phyloP scores from a whole-genome alignment of 208 protist genomes.

The Wallacemonas sp. region DNA sequence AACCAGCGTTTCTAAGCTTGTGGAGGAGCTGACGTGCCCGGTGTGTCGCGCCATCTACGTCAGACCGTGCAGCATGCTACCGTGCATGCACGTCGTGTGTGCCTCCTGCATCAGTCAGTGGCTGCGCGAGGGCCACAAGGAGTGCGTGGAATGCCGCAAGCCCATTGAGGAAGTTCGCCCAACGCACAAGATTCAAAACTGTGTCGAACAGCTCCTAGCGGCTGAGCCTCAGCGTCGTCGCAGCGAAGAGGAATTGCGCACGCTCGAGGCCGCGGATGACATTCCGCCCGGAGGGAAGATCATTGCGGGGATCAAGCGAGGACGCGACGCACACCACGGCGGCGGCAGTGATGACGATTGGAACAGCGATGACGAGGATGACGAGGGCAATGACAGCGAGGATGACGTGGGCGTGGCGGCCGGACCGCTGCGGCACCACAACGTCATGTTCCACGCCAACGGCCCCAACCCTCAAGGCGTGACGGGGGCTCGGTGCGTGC shows the following conservation, averaged over 20 bases:
- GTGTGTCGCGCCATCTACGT: conserved; percentile 69
- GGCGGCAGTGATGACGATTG: not conserved
- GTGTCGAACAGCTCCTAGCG: conserved; percentile 68
- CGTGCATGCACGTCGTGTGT: conserved; percentile 92
- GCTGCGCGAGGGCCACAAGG: conserved; percentile 32
- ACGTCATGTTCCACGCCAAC: conserved; percentile 5
- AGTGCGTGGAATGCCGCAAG: conserved; percentile 73
- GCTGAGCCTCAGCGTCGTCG: conserved; percentile 37
- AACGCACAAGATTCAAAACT: conserved; percentile 77
- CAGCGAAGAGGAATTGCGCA: conserved; percentile 37
- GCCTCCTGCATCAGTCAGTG: conserved; percentile 76
- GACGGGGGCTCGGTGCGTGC: conserved; percentile 32
- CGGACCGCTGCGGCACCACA: conserved; percentile 4
- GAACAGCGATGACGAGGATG: conserved; percentile 15
- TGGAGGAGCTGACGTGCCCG: conserved; percentile 77
- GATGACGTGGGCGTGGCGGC: not conserved
- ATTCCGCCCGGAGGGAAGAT: conserved; percentile 54
- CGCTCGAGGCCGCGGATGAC: conserved; percentile 45
- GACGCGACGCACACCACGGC: conserved; percentile 18
- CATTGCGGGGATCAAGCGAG: conserved; percentile 33
- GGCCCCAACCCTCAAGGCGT: not conserved
- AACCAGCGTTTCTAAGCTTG: conserved; percentile 32
- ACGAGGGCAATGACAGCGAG: conserved; percentile 18
- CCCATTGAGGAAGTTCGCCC: conserved; percentile 61
- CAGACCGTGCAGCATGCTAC: conserved; percentile 76